These are phyloP conservation scores for Petrea volubilis DNA, from an alignment of 257 asterid species.

Conservation along the genomic window DNA sequence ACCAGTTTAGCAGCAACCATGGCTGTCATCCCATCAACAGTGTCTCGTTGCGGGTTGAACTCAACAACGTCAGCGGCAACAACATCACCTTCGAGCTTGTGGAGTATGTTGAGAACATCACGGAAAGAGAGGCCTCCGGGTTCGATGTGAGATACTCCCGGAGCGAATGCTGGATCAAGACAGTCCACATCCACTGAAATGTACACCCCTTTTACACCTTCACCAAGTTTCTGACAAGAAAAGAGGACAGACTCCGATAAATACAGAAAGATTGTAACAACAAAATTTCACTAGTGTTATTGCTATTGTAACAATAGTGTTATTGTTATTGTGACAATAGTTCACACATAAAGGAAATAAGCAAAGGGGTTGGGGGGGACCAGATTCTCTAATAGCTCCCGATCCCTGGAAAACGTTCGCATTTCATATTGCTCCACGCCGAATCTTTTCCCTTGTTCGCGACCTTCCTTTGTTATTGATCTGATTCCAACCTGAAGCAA, in stretches of 20 bases:
- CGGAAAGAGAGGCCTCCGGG: constrained; percentile 99
- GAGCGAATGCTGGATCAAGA: constrained; percentile 98
- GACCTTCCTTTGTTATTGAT: constrained; percentile 90
- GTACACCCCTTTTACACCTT: constrained; percentile 96
- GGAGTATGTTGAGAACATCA: constrained; percentile 89
- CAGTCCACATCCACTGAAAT: constrained; percentile 86
- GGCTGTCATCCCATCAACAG: constrained; percentile 97
- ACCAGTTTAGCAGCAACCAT: constrained; percentile 98
- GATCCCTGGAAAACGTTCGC: constrained; percentile 87
- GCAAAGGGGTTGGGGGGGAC: constrained; percentile 39
- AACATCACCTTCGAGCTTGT: constrained; percentile 83
- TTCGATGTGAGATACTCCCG: constrained; percentile 98
- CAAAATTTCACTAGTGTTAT: too few species aligned
- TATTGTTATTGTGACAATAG: too few species aligned
- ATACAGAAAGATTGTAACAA: too few species aligned
- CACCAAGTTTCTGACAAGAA: constrained; percentile 81
- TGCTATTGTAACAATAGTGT: too few species aligned
- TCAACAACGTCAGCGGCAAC: constrained; percentile 97
- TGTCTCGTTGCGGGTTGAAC: constrained; percentile 96
- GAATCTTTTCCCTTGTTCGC: constrained; percentile 94
- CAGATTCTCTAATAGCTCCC: constrained; percentile 76
- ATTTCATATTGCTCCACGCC: constrained; percentile 99
- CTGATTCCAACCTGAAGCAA: constrained; percentile 91
- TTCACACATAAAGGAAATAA: neutral
- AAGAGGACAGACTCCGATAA: neutral